Percentiles rank a stretch among this genome's conserved stretches.
These are phyloP conservation scores for Gossypium sturtianum DNA, from an alignment of 345 rosid genomes.

Conservation along the genomic window DNA sequence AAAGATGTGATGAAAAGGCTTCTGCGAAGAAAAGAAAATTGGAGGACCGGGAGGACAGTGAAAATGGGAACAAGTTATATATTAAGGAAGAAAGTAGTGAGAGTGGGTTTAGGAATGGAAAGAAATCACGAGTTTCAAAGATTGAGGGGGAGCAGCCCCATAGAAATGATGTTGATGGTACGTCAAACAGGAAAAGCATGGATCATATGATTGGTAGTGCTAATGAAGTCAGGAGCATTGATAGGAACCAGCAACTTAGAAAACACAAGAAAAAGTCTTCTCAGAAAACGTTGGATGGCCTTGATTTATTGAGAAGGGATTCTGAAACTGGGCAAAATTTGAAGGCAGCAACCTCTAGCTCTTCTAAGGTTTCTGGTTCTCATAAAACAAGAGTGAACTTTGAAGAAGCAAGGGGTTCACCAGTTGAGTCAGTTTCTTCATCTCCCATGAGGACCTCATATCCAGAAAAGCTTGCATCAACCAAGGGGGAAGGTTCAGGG, in stretches of 20 bases:
- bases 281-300: slow-evolving; percentile 17
- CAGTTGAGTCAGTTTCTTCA: slow-evolving; percentile 51
- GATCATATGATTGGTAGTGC: slow-evolving; percentile 23
- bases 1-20: slow-evolving; percentile 24
- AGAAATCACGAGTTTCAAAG: slow-evolving; percentile 28
- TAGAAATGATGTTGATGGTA: slow-evolving; percentile 16
- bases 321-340: slow-evolving; percentile 38
- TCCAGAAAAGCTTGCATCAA: slow-evolving; percentile 23
- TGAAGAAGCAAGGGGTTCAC: slow-evolving; percentile 37
- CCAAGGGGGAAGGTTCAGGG: slow-evolving; percentile 13
- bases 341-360: slow-evolving; percentile 49
- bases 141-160: slow-evolving; percentile 6
- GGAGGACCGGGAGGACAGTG: slow-evolving; percentile 27
- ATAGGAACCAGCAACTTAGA: slow-evolving; percentile 12
- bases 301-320: slow-evolving; percentile 28
- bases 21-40: slow-evolving; percentile 42
- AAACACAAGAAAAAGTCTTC: slow-evolving; percentile 21
- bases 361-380: slow-evolving; percentile 52
- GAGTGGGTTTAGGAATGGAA: slow-evolving; percentile 26
- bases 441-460: slow-evolving; percentile 38
- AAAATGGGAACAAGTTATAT: slow-evolving; percentile 22
- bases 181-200: slow-evolving; percentile 21
- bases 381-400: slow-evolving; percentile 28
- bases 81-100: slow-evolving; percentile 35
- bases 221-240: slow-evolving; percentile 26